Conservation (phyloP, 2,329 filamentous ascomycete genomes). For the Chrysoporthe austroafricana region DNA sequence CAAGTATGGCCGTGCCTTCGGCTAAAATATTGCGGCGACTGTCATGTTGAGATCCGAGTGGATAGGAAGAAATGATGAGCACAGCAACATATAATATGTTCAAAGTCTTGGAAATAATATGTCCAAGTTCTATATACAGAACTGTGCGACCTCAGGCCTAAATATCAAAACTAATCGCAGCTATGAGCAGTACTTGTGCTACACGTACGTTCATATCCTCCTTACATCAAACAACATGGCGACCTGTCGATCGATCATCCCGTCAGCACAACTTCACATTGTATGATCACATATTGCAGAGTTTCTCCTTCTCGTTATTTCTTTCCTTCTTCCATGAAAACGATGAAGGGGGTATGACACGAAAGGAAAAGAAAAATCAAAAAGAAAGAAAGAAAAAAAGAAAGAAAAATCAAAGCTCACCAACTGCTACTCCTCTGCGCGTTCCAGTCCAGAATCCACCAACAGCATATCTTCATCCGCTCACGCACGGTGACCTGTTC, state of each 20-base stretch:
- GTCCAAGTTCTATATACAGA: background rate
- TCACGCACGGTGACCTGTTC: constrained; percentile 76
- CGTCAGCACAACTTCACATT: background rate
- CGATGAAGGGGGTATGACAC: background rate
- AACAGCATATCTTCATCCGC: constrained; percentile 79
- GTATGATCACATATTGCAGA: background rate
- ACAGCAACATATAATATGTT: background rate
- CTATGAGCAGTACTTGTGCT: background rate
- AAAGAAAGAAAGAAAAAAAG: too few species aligned
- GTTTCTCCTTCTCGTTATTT: background rate
- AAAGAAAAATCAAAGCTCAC: constrained; percentile 9
- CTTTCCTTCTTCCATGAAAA: background rate
- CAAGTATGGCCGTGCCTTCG: too few species aligned
- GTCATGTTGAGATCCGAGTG: background rate
- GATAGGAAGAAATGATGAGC: background rate
- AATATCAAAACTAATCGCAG: background rate
- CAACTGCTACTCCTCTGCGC: constrained; percentile 30
- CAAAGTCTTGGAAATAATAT: background rate
- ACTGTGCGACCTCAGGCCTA: background rate
- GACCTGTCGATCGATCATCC: background rate
- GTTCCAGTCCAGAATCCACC: constrained; percentile 77
- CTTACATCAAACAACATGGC: constrained; percentile 13
- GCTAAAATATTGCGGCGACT: background rate
- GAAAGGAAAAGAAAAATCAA: background rate
- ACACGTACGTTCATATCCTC: background rate